These are phyloP conservation scores for Fusarium setosum DNA, from an alignment of 2,329 filamentous ascomycete species.

Conservation along the genomic window DNA sequence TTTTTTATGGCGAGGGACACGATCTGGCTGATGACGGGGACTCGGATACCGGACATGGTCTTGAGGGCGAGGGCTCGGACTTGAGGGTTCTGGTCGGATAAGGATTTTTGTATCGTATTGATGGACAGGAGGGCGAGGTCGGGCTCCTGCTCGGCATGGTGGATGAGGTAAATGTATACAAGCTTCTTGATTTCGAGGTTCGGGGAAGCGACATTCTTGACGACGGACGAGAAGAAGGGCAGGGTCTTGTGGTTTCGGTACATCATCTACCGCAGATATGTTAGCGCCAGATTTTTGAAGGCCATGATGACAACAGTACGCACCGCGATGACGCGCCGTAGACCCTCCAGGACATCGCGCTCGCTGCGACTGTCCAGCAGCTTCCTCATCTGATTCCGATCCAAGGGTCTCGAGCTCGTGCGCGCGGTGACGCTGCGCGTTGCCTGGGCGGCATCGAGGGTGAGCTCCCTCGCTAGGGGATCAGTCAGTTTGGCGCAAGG, in stretches of 20 bases:
- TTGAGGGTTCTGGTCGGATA: constrained; percentile 91
- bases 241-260: constrained; percentile 90
- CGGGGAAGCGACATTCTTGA: constrained; percentile 96
- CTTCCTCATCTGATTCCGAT: constrained; percentile 90
- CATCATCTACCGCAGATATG: constrained; percentile 77
- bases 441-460: constrained; percentile 94
- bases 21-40: constrained; percentile 97
- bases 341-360: constrained; percentile 89
- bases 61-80: constrained; percentile 91
- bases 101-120: constrained; percentile 98
- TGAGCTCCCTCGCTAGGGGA: constrained; percentile 87
- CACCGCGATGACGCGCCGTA: constrained; percentile 90
- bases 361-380: constrained; percentile 94
- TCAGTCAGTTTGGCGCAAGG: constrained; percentile 32
- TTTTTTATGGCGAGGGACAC: constrained; percentile 96
- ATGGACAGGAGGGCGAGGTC: constrained; percentile 96
- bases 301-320: constrained; percentile 40
- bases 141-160: constrained; percentile 95
- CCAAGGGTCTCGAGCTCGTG: constrained; percentile 72
- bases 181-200: constrained; percentile 97
- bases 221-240: constrained; percentile 95
- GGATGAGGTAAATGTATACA: constrained; percentile 97
- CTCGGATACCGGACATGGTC: constrained; percentile 97
- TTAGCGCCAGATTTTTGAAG: constrained; percentile 1
- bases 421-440: constrained; percentile 70